A percentile compares a stretch with the other conserved stretches of the same genome.
Evolutionary conservation across 371 early-diverging fungal genomes (phyloP).

Genomic region (Apophysomyces ossiformis): DNA sequence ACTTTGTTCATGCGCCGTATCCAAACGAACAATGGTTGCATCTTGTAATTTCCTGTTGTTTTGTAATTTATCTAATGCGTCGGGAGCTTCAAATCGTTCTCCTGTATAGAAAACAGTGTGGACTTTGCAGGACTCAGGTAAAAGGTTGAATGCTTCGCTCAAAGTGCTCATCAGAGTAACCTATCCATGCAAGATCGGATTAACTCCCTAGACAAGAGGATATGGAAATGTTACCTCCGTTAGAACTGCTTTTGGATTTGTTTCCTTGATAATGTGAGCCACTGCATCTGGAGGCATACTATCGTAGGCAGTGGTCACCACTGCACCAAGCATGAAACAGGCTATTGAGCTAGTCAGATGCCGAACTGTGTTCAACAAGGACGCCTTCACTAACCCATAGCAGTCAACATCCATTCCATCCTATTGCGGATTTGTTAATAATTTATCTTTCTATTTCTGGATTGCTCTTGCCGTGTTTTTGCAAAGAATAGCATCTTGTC

Average conservation of each 20-base stretch:
- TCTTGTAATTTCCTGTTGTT: constrained; percentile 13
- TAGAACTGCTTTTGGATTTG: constrained; percentile 74
- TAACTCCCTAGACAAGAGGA: background rate
- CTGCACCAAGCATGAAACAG: constrained; percentile 69
- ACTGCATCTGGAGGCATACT: constrained; percentile 87
- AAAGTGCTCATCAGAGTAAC: constrained; percentile 35
- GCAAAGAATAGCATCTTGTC: constrained; percentile 67
- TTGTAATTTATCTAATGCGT: constrained; percentile 31
- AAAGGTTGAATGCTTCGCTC: constrained; percentile 34
- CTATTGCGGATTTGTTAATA: constrained; percentile 19
- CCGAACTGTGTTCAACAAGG: background rate
- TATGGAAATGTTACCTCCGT: constrained; percentile 59
- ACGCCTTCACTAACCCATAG: constrained; percentile 45
- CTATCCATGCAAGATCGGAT: constrained; percentile 16
- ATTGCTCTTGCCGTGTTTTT: constrained; percentile 51
- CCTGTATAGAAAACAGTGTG: constrained; percentile 43
- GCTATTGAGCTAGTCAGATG: constrained; percentile 35
- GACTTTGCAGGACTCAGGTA: constrained; percentile 24
- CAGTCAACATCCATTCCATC: constrained; percentile 58
- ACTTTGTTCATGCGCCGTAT: constrained; percentile 15
- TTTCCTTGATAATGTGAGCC: constrained; percentile 69
- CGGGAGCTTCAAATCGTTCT: constrained; percentile 37
- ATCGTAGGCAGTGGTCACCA: constrained; percentile 89
- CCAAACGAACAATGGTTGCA: constrained; percentile 39
- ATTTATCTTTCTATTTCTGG: background rate